A percentile compares a stretch with the other conserved stretches of the same genome.
These are phyloP conservation scores for Amphicarpaea edgeworthii DNA, from an alignment of 306 rosid genomes.

Conservation along the genomic window DNA sequence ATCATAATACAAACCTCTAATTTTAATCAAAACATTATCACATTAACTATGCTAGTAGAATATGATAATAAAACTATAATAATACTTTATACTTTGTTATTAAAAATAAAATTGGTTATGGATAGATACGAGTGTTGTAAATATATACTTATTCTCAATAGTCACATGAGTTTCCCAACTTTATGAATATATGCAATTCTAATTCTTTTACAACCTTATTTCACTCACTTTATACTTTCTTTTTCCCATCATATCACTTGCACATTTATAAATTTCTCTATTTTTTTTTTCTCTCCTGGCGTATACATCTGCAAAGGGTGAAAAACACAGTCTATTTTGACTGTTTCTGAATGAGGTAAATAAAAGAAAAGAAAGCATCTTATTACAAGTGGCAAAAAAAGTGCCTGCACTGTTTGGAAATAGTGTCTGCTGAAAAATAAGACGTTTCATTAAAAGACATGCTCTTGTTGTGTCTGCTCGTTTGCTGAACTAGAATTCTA, in stretches of 20 bases:
- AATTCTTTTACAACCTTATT: neutral
- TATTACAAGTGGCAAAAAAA: slow-evolving; percentile 33
- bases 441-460: slow-evolving; percentile 47
- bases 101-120: too few species aligned
- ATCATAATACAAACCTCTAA: too few species aligned
- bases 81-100: too few species aligned
- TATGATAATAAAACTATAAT: too few species aligned
- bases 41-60: too few species aligned
- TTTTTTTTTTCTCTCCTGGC: neutral
- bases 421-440: slow-evolving; percentile 24
- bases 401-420: slow-evolving; percentile 43
- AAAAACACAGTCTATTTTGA: neutral
- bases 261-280: neutral
- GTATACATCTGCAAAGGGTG: neutral
- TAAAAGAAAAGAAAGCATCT: slow-evolving; percentile 31
- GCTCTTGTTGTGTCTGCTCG: slow-evolving; percentile 32
- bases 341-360: neutral
- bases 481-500: slow-evolving; percentile 20
- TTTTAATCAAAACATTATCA: too few species aligned
- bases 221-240: neutral
- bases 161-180: neutral
- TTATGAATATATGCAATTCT: neutral
- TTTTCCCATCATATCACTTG: neutral
- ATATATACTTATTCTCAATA: too few species aligned
- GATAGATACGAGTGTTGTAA: too few species aligned